Percentiles rank a stretch among this genome's conserved stretches.
Evolutionary conservation across 192 early-diverging fungal species (phyloP).

Genomic region (Coemansia guatemalensis): DNA sequence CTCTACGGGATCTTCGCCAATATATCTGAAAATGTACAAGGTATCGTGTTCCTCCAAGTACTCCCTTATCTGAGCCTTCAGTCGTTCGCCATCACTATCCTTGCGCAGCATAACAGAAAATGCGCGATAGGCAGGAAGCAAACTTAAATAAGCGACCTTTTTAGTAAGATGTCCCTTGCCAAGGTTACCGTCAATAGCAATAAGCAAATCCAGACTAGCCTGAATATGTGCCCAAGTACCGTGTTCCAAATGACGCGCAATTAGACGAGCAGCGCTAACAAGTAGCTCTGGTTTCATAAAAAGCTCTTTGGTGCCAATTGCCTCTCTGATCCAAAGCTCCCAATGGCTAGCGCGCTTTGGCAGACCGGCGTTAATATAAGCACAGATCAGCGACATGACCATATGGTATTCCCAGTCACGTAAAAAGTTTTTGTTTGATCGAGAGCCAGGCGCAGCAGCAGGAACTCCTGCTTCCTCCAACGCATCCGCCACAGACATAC

Average conservation of each 20-base stretch:
- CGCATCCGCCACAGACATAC: slow-evolving; percentile 2
- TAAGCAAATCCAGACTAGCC: slow-evolving; percentile 19
- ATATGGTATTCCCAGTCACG: slow-evolving; percentile 36
- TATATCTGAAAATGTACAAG: neutral
- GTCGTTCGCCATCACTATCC: neutral
- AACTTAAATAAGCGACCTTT: slow-evolving; percentile 6
- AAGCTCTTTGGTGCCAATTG: slow-evolving; percentile 5
- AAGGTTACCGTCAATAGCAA: slow-evolving; percentile 18
- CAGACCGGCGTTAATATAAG: slow-evolving; percentile 20
- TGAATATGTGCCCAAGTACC: slow-evolving; percentile 12
- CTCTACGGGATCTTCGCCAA: neutral
- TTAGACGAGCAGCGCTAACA: slow-evolving; percentile 4
- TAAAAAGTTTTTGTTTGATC: slow-evolving; percentile 17
- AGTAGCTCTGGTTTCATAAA: slow-evolving; percentile 16
- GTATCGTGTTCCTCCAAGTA: slow-evolving; percentile 12
- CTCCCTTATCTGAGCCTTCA: slow-evolving; percentile 1
- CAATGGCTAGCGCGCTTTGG: slow-evolving; percentile 3
- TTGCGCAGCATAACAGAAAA: slow-evolving; percentile 2
- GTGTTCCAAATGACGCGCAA: slow-evolving; percentile 18
- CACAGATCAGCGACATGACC: slow-evolving; percentile 28
- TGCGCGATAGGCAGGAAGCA: neutral
- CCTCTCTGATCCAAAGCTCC: slow-evolving; percentile 34
- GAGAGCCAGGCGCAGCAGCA: neutral
- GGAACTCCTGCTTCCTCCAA: slow-evolving; percentile 2
- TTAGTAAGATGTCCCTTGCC: neutral